Evolutionary conservation across 1,284 basidiomycete genomes (phyloP), one percentile per base, ranked within the genome.

Genomic region (Coniferiporia weirii): DNA sequence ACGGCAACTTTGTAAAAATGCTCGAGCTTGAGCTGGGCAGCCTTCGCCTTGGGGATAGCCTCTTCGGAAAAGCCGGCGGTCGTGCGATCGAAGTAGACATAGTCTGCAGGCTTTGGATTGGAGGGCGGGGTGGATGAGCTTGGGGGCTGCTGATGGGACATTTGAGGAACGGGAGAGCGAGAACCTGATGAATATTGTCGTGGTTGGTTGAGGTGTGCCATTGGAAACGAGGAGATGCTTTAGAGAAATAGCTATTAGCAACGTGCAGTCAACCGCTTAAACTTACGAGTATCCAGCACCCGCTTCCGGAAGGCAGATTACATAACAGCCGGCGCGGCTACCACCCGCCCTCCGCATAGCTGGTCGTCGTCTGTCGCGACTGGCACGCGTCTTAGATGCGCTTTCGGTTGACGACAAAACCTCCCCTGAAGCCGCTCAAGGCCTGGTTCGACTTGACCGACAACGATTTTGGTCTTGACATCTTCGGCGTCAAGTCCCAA

Each of bases 1-100:
- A 94, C 91, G 5, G 90, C 89, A 61, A 98, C 89, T 75, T 98
- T 98, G 82, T 99, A 99, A 75, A 90, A 97, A 63, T 96, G 92
- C 75, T 98, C 96, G 57, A 99, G 84, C 75, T 98, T 98, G 72
- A 98, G 85, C 74, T 98, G 98, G 35, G 96, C 95, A 19, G 91
- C 92, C 57, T 94, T 98, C 3, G 95, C 91, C 62, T 94, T 92
- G 60, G 95, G 93, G 57, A 95, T 81, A 43, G 93, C 92, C 68
- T 91, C 87, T 65, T 95, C 87, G 35, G 88, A 89, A 76, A 98
- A 96, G 62, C 84, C 85, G 50, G 80, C 76, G 1, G 91, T 91
- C 56, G 87, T 88, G 56, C 96, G 82, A 72, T 97, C 91, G 75
- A 98, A 99, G 78, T 96, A 98, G 67, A 98, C 95, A 75, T 99